Percentiles rank a stretch among this genome's conserved stretches.
Conservation (phyloP, 2,329 filamentous ascomycete genomes). For the Colletotrichum limetticola region DNA sequence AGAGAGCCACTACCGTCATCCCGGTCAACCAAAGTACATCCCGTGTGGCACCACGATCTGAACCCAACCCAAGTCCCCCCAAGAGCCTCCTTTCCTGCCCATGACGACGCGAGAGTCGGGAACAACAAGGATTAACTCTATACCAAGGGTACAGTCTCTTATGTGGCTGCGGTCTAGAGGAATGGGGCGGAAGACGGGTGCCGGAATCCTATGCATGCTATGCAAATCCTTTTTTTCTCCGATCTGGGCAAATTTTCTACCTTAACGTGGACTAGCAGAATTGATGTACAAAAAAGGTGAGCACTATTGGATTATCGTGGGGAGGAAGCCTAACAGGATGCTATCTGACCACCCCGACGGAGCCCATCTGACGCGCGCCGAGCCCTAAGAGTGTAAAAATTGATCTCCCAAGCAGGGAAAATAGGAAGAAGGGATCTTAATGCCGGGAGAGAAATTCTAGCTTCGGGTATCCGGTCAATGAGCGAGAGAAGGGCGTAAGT, state of each 20-base stretch:
- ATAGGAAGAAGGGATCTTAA: neutral
- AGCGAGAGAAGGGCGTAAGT: neutral
- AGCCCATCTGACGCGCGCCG: constrained; percentile 23
- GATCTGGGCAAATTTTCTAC: neutral
- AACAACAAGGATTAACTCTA: neutral
- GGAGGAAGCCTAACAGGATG: constrained; percentile 15
- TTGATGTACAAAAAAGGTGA: neutral
- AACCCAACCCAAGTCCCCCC: neutral
- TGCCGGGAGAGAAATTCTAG: neutral
- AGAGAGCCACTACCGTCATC: constrained; percentile 2
- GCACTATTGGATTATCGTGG: neutral
- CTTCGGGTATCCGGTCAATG: constrained; percentile 19
- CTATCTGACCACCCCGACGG: constrained; percentile 19
- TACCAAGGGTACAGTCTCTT: neutral
- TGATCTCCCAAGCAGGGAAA: neutral
- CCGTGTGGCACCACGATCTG: neutral
- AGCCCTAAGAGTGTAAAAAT: constrained; percentile 15
- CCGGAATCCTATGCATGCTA: constrained; percentile 10
- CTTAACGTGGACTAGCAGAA: neutral
- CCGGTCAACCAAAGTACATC: neutral
- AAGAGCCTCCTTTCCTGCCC: constrained; percentile 14
- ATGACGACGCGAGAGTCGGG: neutral
- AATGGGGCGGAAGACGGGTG: neutral
- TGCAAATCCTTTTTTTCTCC: neutral
- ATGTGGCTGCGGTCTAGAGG: neutral